phyloP scores from a whole-genome alignment of 148 eudicot genomes.

The Diospyros kaki region DNA sequence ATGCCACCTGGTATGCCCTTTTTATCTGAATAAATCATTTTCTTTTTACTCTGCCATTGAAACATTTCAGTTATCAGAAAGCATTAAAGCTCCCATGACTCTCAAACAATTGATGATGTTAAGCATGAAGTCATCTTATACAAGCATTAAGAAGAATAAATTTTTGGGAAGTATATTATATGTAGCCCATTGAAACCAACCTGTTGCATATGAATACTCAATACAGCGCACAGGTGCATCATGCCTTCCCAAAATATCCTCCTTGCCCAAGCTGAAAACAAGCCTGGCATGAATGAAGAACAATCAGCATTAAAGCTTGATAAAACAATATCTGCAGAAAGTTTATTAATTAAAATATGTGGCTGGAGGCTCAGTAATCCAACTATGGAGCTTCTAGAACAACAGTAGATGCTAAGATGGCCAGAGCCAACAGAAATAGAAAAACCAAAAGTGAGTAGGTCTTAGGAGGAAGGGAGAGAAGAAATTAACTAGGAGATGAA shows the following conservation, averaged over 20 bases:
- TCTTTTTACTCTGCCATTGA: too few relatives aligned
- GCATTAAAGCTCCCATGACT: neutral
- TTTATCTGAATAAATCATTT: too few relatives aligned
- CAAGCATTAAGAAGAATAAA: neutral
- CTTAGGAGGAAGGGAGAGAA: too few relatives aligned
- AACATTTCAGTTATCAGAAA: too few relatives aligned
- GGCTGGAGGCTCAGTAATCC: too few relatives aligned
- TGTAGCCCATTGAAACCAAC: constrained; percentile 25
- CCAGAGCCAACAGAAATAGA: too few relatives aligned
- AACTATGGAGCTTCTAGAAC: too few relatives aligned
- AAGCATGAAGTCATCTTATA: neutral
- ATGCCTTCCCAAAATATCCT: constrained; percentile 84
- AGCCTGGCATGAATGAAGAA: constrained; percentile 46
- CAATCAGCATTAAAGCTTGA: neutral
- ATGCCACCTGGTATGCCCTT: too few relatives aligned
- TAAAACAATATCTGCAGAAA: neutral
- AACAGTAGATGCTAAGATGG: too few relatives aligned
- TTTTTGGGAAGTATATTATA: neutral
- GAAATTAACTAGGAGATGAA: too few relatives aligned
- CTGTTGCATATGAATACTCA: constrained; percentile 85
- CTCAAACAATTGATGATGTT: neutral
- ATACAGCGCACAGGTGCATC: constrained; percentile 90
- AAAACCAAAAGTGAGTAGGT: too few relatives aligned
- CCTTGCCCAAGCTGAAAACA: constrained; percentile 69
- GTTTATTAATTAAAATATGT: neutral